These are phyloP conservation scores for Amniculicola lignicola DNA, from an alignment of 495 filamentous ascomycete species.

Conservation along the genomic window DNA sequence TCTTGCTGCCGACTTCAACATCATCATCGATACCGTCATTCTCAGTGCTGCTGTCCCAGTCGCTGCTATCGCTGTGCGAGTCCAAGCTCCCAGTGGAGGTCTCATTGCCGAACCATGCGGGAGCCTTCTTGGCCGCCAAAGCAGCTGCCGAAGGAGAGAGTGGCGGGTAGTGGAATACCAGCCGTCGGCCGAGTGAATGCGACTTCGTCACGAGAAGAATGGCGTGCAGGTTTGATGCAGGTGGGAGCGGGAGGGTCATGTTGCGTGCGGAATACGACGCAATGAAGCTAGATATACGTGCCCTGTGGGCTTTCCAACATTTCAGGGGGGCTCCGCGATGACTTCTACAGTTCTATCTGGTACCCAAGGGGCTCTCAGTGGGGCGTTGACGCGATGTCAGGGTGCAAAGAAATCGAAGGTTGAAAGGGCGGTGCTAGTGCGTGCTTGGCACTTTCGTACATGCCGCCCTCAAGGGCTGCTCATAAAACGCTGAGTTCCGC, in stretches of 20 bases:
- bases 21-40: constrained; percentile 49
- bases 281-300: too few species aligned
- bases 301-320: too few species aligned
- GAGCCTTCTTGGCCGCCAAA: constrained; percentile 20
- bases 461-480: too few species aligned
- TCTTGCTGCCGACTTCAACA: constrained; percentile 35
- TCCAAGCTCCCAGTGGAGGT: constrained; percentile 40
- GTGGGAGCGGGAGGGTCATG: constrained; percentile 38
- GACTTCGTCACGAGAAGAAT: constrained; percentile 78
- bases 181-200: constrained; percentile 67
- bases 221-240: constrained; percentile 63
- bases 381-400: too few species aligned
- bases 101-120: constrained; percentile 36
- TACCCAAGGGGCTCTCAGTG: too few species aligned
- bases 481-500: too few species aligned
- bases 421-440: too few species aligned
- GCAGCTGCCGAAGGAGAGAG: constrained; percentile 47
- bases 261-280: too few species aligned
- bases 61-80: constrained; percentile 34
- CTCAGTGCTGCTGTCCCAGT: constrained; percentile 50
- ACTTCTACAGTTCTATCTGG: too few species aligned
- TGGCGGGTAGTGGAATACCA: constrained; percentile 90
- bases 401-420: too few species aligned
- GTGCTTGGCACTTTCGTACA: too few species aligned
- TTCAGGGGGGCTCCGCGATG: too few species aligned